Evolutionary conservation across 2,329 filamentous ascomycete species (phyloP).

Genomic region (Aspergillus costaricaensis): DNA sequence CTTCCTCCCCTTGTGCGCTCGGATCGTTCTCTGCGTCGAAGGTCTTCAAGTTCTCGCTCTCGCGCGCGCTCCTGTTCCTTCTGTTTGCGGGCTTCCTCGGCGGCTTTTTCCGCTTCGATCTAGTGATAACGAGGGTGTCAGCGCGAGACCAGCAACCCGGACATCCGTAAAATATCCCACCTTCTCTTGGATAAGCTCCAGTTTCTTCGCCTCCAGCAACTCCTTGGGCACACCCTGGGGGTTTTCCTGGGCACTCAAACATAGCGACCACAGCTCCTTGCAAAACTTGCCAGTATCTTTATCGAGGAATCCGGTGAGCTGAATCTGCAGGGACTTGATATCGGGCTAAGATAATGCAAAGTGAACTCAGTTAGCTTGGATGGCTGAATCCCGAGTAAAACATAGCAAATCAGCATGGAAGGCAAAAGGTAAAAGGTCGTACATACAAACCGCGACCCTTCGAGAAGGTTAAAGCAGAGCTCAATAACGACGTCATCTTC

Average conservation of each 20-base stretch:
- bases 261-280: conserved; percentile 89
- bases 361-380: conserved; percentile 7
- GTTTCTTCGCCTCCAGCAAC: conserved; percentile 91
- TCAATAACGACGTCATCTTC: conserved; percentile 97
- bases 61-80: conserved; percentile 71
- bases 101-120: conserved; percentile 80
- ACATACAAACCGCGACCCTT: conserved; percentile 75
- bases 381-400: background rate
- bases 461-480: conserved; percentile 69
- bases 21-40: conserved; percentile 59
- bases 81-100: conserved; percentile 70
- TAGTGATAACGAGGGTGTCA: conserved; percentile 35
- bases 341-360: conserved; percentile 66
- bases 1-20: conserved; percentile 42
- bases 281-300: conserved; percentile 88
- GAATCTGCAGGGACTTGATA: conserved; percentile 92
- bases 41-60: conserved; percentile 68
- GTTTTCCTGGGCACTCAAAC: conserved; percentile 84
- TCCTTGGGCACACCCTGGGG: conserved; percentile 92
- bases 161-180: conserved; percentile 47
- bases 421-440: background rate
- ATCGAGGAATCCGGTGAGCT: conserved; percentile 91
- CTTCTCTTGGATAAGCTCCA: conserved; percentile 93
- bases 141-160: conserved; percentile 14
- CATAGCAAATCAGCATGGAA: background rate